Conservation (phyloP, 2,329 filamentous ascomycete genomes). For the Plectosphaerella cucumerina region DNA sequence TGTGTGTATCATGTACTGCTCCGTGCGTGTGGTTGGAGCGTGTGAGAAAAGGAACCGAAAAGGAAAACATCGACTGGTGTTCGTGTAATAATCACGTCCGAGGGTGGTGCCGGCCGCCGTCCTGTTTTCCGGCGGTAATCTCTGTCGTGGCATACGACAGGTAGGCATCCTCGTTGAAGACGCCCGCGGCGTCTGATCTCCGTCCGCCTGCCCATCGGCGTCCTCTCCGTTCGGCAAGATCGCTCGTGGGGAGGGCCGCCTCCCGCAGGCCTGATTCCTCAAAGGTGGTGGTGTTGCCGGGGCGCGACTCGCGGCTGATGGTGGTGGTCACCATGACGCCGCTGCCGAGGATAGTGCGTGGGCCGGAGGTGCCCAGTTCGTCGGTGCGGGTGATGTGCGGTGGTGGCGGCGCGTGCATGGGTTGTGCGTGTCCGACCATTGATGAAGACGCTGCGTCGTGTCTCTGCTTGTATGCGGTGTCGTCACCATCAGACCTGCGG, state of each 20-base stretch:
- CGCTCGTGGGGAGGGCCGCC: neutral
- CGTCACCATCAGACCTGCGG: neutral
- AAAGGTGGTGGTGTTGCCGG: conserved; percentile 4
- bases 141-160: neutral
- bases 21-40: too few species aligned
- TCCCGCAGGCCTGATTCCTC: conserved; percentile 7
- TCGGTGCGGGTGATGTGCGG: too few species aligned
- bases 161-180: neutral
- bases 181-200: neutral
- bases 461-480: neutral
- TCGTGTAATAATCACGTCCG: too few species aligned
- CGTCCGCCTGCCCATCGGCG: neutral
- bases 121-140: neutral
- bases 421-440: too few species aligned
- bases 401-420: too few species aligned
- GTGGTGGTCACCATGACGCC: conserved; percentile 32
- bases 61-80: too few species aligned
- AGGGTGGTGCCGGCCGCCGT: too few species aligned
- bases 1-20: too few species aligned
- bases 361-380: too few species aligned
- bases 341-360: neutral
- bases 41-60: too few species aligned
- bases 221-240: neutral
- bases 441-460: too few species aligned
- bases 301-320: conserved; percentile 28